Conservation (phyloP, 164 flowering plant genomes). For the Berberis thunbergii region DNA sequence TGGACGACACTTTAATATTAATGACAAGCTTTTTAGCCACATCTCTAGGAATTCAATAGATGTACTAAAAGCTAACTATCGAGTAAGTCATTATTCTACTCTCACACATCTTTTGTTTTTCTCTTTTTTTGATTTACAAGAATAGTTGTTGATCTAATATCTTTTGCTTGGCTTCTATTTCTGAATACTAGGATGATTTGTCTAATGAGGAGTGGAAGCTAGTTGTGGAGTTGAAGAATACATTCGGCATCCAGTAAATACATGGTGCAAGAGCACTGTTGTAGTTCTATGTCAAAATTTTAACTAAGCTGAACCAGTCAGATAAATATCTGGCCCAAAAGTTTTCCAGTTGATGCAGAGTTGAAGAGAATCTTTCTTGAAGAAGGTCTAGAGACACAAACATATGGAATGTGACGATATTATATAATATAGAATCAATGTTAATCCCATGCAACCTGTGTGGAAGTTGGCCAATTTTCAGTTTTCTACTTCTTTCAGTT, state of each 20-base stretch:
- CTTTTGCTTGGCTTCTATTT: neutral
- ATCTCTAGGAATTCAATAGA: conserved; percentile 78
- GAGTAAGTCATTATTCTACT: conserved; percentile 28
- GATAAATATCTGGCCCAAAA: too few species aligned
- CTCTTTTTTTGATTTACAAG: neutral
- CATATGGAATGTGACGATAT: too few species aligned
- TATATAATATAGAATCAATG: too few species aligned
- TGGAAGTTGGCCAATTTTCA: too few species aligned
- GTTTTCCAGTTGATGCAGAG: too few species aligned
- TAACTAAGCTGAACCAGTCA: too few species aligned
- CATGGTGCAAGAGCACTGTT: neutral
- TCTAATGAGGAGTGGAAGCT: conserved; percentile 69
- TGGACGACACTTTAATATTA: conserved; percentile 85
- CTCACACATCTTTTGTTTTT: neutral
- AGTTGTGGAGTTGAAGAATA: conserved; percentile 26
- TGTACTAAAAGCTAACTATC: conserved; percentile 61
- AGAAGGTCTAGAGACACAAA: too few species aligned
- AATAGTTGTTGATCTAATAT: neutral
- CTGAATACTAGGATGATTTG: conserved; percentile 49
- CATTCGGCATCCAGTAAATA: conserved; percentile 53
- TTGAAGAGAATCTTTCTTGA: too few species aligned
- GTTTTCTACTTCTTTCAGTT: too few species aligned
- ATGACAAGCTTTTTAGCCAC: conserved; percentile 91
- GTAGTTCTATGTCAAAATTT: too few species aligned
- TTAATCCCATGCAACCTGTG: too few species aligned